phyloP scores from a whole-genome alignment of 257 asterid genomes.

The Ophiorrhiza pumila region DNA sequence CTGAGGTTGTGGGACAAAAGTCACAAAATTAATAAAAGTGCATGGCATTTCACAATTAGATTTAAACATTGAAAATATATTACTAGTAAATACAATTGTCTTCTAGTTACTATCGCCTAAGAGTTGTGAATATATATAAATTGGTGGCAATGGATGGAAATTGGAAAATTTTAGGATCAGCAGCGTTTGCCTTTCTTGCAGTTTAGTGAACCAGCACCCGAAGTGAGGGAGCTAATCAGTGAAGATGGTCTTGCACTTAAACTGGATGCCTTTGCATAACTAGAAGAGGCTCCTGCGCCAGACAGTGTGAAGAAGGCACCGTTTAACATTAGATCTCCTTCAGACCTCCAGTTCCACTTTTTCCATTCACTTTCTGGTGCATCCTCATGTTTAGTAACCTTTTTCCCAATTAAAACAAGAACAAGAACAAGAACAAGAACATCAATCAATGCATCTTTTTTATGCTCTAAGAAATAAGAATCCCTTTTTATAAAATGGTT shows the following conservation, averaged over 20 bases:
- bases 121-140: no score
- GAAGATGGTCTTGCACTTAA: conserved; percentile 78
- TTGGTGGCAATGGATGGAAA: neutral
- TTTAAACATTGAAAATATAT: neutral
- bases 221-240: conserved; percentile 54
- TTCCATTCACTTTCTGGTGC: conserved; percentile 67
- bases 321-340: conserved; percentile 77
- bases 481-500: no score
- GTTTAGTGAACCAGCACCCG: conserved; percentile 53
- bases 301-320: conserved; percentile 77
- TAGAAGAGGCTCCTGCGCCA: conserved; percentile 78
- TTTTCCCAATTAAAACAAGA: no score
- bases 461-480: no score
- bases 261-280: conserved; percentile 91
- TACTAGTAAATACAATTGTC: conserved; percentile 9
- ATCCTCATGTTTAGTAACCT: conserved; percentile 78
- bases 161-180: conserved; percentile 18
- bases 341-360: conserved; percentile 86
- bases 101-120: neutral
- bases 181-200: conserved; percentile 67
- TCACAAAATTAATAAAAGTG: neutral
- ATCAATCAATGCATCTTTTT: no score
- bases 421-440: neutral
- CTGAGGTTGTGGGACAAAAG: conserved; percentile 10
- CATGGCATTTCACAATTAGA: neutral